Conservation (phyloP, 1,284 basidiomycete species). For the Pascua sp. region DNA sequence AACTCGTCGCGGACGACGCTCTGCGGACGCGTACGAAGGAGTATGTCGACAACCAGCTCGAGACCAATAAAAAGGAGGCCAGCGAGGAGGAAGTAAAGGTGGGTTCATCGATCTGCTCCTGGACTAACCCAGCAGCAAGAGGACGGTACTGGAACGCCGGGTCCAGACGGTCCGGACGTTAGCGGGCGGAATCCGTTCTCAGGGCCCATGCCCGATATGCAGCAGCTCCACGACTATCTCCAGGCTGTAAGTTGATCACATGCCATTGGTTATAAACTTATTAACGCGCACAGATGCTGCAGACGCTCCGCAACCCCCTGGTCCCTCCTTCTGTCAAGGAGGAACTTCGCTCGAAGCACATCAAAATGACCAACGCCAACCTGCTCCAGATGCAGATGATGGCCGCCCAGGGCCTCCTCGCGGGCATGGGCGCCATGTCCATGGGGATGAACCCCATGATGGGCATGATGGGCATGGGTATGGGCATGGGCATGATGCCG, state of each 20-base stretch:
- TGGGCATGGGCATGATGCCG: conserved; percentile 4
- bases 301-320: conserved; percentile 37
- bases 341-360: conserved; percentile 24
- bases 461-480: conserved; percentile 17
- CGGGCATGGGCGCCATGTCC: conserved; percentile 2
- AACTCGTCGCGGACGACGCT: conserved; percentile 71
- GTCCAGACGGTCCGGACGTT: conserved; percentile 1
- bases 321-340: conserved; percentile 20
- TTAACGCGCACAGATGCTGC: conserved; percentile 23
- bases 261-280: background rate
- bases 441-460: conserved; percentile 20
- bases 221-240: conserved; percentile 16
- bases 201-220: conserved; percentile 19
- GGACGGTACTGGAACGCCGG: background rate
- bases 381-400: conserved; percentile 44
- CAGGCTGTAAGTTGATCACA: conserved; percentile 4
- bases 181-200: conserved; percentile 12
- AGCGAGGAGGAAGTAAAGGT: conserved; percentile 47
- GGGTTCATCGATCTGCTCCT: no score
- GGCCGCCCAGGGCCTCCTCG: conserved; percentile 25
- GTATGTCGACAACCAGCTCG: conserved; percentile 64
- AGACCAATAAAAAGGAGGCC: conserved; percentile 32
- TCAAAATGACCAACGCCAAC: conserved; percentile 38
- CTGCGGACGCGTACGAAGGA: conserved; percentile 71
- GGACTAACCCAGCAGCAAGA: conserved; percentile 4